Evolutionary conservation across 164 flowering plant genomes (phyloP).

Genomic region (Akebia trifoliata): DNA sequence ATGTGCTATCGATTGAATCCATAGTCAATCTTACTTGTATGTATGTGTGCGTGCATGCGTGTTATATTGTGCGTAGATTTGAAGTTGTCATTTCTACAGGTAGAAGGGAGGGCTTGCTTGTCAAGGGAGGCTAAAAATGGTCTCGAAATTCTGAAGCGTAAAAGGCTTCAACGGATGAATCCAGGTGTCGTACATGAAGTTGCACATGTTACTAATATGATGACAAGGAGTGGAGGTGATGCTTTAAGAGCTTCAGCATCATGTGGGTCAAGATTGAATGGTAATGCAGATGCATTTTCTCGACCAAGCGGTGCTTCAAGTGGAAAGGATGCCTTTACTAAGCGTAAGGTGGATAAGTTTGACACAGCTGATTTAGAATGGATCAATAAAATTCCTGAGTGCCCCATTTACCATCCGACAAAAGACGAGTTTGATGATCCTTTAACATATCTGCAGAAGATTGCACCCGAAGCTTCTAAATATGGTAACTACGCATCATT

Average conservation of each 20-base stretch:
- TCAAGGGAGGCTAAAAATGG: constrained; percentile 66
- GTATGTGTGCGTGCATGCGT: no score
- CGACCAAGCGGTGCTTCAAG: constrained; percentile 27
- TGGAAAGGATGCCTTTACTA: constrained; percentile 40
- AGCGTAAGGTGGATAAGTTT: constrained; percentile 67
- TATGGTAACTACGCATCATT: no score
- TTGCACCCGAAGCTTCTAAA: constrained; percentile 92
- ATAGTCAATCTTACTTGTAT: no score
- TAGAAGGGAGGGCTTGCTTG: constrained; percentile 77
- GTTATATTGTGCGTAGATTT: no score
- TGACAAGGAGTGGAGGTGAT: constrained; percentile 89
- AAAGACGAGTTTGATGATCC: constrained; percentile 97
- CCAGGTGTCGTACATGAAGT: constrained; percentile 31
- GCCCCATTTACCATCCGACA: constrained; percentile 79
- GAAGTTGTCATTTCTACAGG: constrained; percentile 59
- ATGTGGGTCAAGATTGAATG: constrained; percentile 56
- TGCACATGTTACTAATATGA: constrained; percentile 33
- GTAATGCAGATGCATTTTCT: constrained; percentile 27
- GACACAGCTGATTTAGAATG: constrained; percentile 56
- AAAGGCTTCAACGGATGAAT: constrained; percentile 61
- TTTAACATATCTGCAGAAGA: constrained; percentile 75
- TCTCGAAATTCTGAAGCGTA: constrained; percentile 65
- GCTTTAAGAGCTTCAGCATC: constrained; percentile 65
- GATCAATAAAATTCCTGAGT: constrained; percentile 76
- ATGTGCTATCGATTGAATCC: no score